Evolutionary conservation across 305 asterid species (phyloP).

Genomic region (Fraxinus angustifolia): DNA sequence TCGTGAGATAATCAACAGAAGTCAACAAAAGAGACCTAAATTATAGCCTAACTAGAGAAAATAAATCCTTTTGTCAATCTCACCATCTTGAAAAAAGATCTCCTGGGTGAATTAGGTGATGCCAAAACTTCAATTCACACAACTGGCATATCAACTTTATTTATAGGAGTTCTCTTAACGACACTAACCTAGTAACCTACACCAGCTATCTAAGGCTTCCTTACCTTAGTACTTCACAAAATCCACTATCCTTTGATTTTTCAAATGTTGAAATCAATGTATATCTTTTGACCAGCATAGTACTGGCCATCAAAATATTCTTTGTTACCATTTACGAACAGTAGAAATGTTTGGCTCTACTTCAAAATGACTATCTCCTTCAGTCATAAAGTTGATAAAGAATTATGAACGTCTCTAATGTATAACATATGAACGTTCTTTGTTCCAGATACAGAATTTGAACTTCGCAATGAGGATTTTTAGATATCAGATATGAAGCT

Average conservation of each 20-base stretch:
- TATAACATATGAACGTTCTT: background rate
- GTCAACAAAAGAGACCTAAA: background rate
- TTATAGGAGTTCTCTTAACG: background rate
- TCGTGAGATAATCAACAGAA: background rate
- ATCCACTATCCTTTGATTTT: background rate
- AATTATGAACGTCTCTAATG: background rate
- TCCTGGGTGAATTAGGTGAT: background rate
- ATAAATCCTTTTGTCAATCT: background rate
- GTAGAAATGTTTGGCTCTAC: background rate
- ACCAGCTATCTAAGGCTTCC: background rate
- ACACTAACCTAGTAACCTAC: background rate
- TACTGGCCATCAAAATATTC: background rate
- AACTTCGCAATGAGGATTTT: background rate
- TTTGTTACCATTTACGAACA: background rate
- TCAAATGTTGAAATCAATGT: background rate
- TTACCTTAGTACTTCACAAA: background rate
- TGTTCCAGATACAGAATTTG: background rate
- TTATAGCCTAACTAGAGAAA: background rate
- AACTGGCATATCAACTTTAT: background rate
- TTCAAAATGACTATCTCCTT: background rate
- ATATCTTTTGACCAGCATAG: background rate
- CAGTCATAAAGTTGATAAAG: background rate
- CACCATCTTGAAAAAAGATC: background rate
- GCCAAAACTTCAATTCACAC: background rate
- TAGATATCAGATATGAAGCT: background rate